phyloP scores from a whole-genome alignment of 2,329 filamentous ascomycete genomes.

The Claviceps monticola region DNA sequence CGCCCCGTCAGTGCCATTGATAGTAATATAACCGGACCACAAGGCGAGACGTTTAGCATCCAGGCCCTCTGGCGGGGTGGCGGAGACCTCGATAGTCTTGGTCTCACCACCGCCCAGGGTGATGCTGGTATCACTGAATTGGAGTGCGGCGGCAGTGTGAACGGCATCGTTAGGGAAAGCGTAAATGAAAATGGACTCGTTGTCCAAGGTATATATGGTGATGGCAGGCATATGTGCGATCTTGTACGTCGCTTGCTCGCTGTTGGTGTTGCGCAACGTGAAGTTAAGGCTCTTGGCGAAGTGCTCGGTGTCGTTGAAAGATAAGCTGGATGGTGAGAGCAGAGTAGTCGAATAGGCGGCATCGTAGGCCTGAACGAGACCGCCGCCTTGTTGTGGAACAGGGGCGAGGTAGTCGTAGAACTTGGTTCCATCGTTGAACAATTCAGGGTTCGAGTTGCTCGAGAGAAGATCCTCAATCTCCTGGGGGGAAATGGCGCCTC shows the following conservation, averaged over 20 bases:
- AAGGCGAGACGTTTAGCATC: slow-evolving; percentile 5
- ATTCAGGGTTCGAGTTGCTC: slow-evolving; percentile 32
- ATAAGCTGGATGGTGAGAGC: slow-evolving; percentile 41
- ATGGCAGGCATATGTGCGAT: slow-evolving; percentile 35
- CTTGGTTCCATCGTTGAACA: slow-evolving; percentile 30
- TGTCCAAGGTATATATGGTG: slow-evolving; percentile 36
- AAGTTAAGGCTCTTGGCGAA: slow-evolving; percentile 36
- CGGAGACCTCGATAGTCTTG: slow-evolving; percentile 4
- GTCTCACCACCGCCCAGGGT: slow-evolving; percentile 2
- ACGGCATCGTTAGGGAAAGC: slow-evolving; percentile 32
- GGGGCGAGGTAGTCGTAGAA: slow-evolving; percentile 32
- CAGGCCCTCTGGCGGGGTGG: slow-evolving; percentile 1
- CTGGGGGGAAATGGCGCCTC: slow-evolving; percentile 36
- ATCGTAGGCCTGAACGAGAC: slow-evolving; percentile 45
- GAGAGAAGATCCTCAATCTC: slow-evolving; percentile 35
- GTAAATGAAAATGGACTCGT: slow-evolving; percentile 20
- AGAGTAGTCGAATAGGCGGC: slow-evolving; percentile 40
- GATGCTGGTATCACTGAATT: slow-evolving; percentile 4
- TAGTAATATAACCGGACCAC: slow-evolving; percentile 7
- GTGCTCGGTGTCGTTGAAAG: slow-evolving; percentile 51
- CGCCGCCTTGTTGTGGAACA: slow-evolving; percentile 45
- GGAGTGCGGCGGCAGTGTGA: slow-evolving; percentile 23
- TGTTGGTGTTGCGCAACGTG: slow-evolving; percentile 39
- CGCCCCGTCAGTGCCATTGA: slow-evolving; percentile 24
- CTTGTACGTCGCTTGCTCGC: slow-evolving; percentile 33